These are phyloP conservation scores for Neurospora sp. DNA, from an alignment of 495 filamentous ascomycete species.

Conservation along the genomic window DNA sequence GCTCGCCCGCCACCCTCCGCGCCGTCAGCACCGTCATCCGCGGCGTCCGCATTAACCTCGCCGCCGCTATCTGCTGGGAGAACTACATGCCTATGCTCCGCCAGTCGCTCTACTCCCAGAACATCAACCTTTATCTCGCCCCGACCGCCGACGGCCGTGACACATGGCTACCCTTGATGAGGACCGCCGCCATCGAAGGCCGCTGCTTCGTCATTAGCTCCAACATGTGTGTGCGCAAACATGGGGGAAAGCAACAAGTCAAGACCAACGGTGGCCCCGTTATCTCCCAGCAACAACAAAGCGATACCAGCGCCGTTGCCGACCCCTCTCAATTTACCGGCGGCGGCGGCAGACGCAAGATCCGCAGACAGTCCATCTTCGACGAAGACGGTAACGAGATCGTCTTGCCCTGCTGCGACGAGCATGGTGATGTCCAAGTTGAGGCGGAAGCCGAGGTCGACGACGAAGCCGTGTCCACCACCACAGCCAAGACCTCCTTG, in stretches of 20 bases:
- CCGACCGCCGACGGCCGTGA: constrained; percentile 83
- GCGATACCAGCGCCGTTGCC: background rate
- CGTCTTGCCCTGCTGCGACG: constrained; percentile 16
- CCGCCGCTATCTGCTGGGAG: constrained; percentile 92
- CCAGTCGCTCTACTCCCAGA: constrained; percentile 69
- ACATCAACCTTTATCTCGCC: constrained; percentile 86
- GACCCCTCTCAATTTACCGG: background rate
- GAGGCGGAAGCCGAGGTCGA: background rate
- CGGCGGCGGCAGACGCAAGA: constrained; percentile 7
- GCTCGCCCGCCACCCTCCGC: constrained; percentile 66
- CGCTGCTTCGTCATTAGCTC: constrained; percentile 78
- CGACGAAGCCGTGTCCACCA: constrained; percentile 7
- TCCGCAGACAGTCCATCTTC: constrained; percentile 23
- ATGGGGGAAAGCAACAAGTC: background rate
- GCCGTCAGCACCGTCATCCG: constrained; percentile 74
- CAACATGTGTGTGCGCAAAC: constrained; percentile 62
- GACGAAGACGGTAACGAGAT: constrained; percentile 41
- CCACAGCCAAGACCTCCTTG: constrained; percentile 7
- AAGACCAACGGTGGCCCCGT: background rate
- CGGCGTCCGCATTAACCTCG: constrained; percentile 67
- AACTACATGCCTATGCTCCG: constrained; percentile 87
- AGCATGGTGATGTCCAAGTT: background rate
- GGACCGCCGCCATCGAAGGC: constrained; percentile 71
- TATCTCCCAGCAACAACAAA: background rate
- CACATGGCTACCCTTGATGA: constrained; percentile 74